Conservation (phyloP, 805 yeast species). For the Candida pseudofarinosa region DNA sequence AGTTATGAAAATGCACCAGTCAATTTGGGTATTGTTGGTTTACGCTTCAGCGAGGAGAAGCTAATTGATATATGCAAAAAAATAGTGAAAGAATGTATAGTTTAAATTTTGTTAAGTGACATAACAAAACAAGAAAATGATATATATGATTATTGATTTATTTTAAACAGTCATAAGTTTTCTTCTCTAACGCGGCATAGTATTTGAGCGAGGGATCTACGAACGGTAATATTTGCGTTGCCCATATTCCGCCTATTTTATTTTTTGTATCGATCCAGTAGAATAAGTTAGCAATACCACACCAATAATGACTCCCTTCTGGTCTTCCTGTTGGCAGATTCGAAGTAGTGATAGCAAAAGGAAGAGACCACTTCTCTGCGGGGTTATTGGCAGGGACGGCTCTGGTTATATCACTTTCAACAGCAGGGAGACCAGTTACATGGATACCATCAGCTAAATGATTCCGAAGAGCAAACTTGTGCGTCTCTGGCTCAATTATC, state of each 20-base stretch:
- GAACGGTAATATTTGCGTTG: conserved; percentile 34
- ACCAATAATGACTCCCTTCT: conserved; percentile 34
- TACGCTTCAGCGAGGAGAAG: conserved; percentile 16
- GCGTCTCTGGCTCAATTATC: conserved; percentile 29
- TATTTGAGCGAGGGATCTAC: conserved; percentile 10
- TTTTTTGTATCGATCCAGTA: conserved; percentile 40
- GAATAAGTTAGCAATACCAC: conserved; percentile 36
- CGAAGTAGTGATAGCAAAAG: conserved; percentile 20
- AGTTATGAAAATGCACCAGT: conserved; percentile 14
- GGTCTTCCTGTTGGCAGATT: conserved; percentile 33
- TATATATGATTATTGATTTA: too few relatives aligned
- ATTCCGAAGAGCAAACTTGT: conserved; percentile 23
- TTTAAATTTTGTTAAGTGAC: too few relatives aligned
- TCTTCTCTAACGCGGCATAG: conserved; percentile 9
- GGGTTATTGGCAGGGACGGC: conserved; percentile 12
- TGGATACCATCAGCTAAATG: conserved; percentile 23
- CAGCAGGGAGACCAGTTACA: conserved; percentile 8
- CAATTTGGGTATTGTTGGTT: conserved; percentile 14
- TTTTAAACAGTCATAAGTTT: conserved; percentile 10
- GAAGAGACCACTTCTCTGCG: conserved; percentile 25
- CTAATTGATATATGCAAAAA: conserved; percentile 10
- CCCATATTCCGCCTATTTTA: conserved; percentile 37
- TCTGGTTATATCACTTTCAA: conserved; percentile 5
- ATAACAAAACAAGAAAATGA: too few relatives aligned
- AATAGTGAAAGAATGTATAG: too few relatives aligned